Conservation (phyloP, 2,329 filamentous ascomycete species). For the Leptographium radiaticola region DNA sequence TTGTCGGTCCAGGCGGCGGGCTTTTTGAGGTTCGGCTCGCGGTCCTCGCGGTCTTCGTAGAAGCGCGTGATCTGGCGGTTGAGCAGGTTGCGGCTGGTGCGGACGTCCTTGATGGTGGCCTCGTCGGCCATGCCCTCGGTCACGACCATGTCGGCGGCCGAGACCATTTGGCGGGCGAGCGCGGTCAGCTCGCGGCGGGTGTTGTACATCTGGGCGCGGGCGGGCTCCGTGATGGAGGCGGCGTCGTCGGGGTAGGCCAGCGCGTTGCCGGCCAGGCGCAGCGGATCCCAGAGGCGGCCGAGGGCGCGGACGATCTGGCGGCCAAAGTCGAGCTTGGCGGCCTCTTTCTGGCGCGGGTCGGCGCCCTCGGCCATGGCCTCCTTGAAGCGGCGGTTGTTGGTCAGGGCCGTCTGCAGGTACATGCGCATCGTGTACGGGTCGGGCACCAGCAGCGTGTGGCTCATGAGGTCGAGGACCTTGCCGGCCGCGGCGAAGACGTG, state of each 20-base stretch:
- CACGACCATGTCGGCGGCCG: slow-evolving; percentile 29
- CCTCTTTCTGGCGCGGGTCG: slow-evolving; percentile 16
- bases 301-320: slow-evolving; percentile 37
- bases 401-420: slow-evolving; percentile 44
- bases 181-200: slow-evolving; percentile 28
- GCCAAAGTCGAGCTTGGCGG: slow-evolving; percentile 31
- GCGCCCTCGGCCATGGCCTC: slow-evolving; percentile 9
- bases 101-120: slow-evolving; percentile 19
- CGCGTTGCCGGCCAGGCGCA: slow-evolving; percentile 21
- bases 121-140: slow-evolving; percentile 25
- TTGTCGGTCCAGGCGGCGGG: no score
- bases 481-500: slow-evolving; percentile 53
- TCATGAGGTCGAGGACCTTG: slow-evolving; percentile 53
- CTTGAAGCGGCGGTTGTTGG: slow-evolving; percentile 28
- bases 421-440: slow-evolving; percentile 37
- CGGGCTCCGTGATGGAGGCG: no score
- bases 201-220: slow-evolving; percentile 17
- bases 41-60: slow-evolving; percentile 10
- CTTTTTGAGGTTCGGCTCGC: neutral
- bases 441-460: slow-evolving; percentile 24
- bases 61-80: slow-evolving; percentile 18
- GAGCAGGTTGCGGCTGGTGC: slow-evolving; percentile 16
- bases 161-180: slow-evolving; percentile 31
- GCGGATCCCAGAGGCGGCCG: slow-evolving; percentile 35
- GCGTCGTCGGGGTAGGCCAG: slow-evolving; percentile 18